Evolutionary conservation across 2,329 filamentous ascomycete species (phyloP), one percentile per base, ranked within the genome.

Genomic region (Macroventuria anomochaeta): DNA sequence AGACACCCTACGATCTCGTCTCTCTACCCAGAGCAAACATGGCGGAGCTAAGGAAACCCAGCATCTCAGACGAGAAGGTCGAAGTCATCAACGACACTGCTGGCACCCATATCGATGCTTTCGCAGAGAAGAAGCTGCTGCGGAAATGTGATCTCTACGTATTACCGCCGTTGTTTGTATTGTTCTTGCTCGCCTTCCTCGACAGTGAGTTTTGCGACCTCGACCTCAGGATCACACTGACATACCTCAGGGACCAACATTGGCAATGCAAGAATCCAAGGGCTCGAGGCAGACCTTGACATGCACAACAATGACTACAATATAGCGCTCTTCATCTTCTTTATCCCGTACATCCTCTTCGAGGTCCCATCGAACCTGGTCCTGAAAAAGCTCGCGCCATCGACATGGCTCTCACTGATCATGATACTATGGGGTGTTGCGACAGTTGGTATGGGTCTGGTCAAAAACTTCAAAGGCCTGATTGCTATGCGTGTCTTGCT

Each of bases 91-190:
- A 68, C 21, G 64, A 69, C 40, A 65, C 62, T 7, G 47, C 59
- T 15, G 65, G 63, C 7, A 62, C 52, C 1, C 58, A 64, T 23
- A 64, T 71, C 39, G 74, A 77, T 50, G 65, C 68, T 5, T 49
- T 62, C 2, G 74, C 74, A 8, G 79, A 82, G 55, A 79, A 76
- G 63, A 77, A 74, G 51, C 64, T 82, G 12, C 59, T 82, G 7
- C 67, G 76, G 38, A 83, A 83, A 67, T 73, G 76, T 42, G 81
- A 83, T 57, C 53, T 80, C 12, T 73, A 77, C 38, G 72, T 83
- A 21, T 65, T 83, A 6, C 81, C 81, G 0, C 76, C 79, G 13
- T 65, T 83, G 8, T 78, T 74, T 49, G 48, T 80, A 5, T 64
- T 83, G 1, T 73, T 72, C 31, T 54, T 73, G 4, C 52, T 72